Base-by-base conservation (phyloP, 2,329 filamentous ascomycete species). In the Sclerotinia spermophila region DNA sequence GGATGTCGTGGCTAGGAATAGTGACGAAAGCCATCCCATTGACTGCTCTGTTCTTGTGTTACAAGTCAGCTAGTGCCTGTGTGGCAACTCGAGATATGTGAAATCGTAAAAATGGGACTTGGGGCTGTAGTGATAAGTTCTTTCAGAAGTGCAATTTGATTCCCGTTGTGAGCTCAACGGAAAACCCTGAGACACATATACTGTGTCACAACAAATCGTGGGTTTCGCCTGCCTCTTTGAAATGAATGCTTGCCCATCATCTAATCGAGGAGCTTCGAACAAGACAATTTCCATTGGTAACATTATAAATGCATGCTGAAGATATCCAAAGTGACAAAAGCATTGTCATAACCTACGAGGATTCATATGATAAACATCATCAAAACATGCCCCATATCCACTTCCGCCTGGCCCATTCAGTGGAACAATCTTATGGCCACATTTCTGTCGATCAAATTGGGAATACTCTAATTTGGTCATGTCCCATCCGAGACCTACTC, bases 391-490 rank as follows among this genome's bases (percentile, higher is more conserved):
- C 15, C 84, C 82, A 30, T 68, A 65, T 6, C 74, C 74, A 64
- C 35, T 71, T 24, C 71, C 73, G 19, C 67, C 73, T 21, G 72
- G 71, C 15, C 81, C 81, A 13, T 86, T 78, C 24, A 86, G 71
- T 17, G 83, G 81, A 1, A 85, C 80, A 69, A 87, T 84, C 69
- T 82, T 81, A 73, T 87, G 86, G 44, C 83, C 78, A 66, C 83
- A 84, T 13, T 83, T 82, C 45, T 83, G 82, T 2, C 86, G 82
- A 58, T 83, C 83, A 73, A 87, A 84, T 72, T 85, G 84, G 1
- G 86, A 84, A 73, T 84, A 82, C 71, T 88, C 85, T 3, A 87
- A 79, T 74, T 88, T 87, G 30, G 82, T 84, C 72, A 88, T 76
- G 35, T 86, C 83, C 86, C 86, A 88, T 38, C 83, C 82, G 53